Conservation (phyloP, 2,329 filamentous ascomycete species). For the Blumeriella jaapii region DNA sequence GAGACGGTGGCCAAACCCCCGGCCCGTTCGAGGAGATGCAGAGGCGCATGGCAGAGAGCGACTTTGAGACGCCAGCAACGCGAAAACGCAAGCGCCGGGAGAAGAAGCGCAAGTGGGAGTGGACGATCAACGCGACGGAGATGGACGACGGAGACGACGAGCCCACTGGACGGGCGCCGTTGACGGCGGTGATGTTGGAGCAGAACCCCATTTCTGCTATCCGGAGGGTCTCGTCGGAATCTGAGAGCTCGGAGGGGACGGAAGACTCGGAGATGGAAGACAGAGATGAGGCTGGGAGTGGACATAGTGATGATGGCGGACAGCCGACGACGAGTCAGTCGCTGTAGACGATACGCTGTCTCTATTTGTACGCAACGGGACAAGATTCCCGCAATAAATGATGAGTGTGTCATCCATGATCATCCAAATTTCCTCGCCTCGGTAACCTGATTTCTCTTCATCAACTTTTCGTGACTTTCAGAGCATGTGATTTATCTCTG, state of each 20-base stretch:
- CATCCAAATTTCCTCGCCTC: background rate
- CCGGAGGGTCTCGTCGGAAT: conserved; percentile 13
- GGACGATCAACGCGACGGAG: conserved; percentile 39
- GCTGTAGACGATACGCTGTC: conserved; percentile 4
- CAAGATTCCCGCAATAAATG: conserved; percentile 7
- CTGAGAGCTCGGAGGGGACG: conserved; percentile 12
- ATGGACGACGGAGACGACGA: conserved; percentile 31
- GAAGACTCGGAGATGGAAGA: conserved; percentile 15
- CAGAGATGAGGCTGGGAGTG: conserved; percentile 10
- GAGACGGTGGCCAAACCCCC: conserved; percentile 50
- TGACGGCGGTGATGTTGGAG: conserved; percentile 16
- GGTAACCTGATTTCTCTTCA: too few relatives aligned
- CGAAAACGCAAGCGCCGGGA: conserved; percentile 44
- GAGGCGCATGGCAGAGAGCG: conserved; percentile 39
- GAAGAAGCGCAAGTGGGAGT: conserved; percentile 53
- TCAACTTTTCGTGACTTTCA: too few relatives aligned
- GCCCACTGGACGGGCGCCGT: conserved; percentile 11
- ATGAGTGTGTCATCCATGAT: background rate
- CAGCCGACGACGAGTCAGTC: conserved; percentile 7
- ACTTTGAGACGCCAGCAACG: conserved; percentile 18
- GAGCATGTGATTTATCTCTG: too few relatives aligned
- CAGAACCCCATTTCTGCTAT: conserved; percentile 19
- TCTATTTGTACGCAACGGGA: conserved; percentile 6
- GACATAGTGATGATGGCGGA: conserved; percentile 1
- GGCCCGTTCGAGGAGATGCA: conserved; percentile 54